Conservation (phyloP, 257 asterid species). For the Fraxinus excelsior region DNA sequence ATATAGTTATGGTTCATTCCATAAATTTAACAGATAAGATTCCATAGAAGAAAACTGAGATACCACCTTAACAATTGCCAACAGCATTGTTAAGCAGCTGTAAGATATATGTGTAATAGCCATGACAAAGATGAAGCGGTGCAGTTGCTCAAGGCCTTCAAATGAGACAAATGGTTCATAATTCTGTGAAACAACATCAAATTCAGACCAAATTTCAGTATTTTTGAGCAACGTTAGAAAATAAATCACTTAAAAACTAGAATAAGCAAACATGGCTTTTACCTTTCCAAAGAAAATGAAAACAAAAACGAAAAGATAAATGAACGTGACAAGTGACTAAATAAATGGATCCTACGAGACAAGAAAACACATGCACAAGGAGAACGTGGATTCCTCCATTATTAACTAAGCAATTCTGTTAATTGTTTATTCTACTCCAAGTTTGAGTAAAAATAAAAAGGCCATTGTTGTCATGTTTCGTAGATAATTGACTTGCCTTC, state of each 20-base stretch:
- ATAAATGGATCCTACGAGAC: constrained; percentile 7
- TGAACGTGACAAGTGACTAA: background rate
- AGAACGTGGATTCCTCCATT: background rate
- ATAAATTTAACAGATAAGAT: background rate
- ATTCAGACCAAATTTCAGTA: background rate
- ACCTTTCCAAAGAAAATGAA: background rate
- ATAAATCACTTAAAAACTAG: background rate
- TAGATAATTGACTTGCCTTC: constrained; percentile 52
- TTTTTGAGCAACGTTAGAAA: constrained; percentile 9
- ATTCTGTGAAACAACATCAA: constrained; percentile 48
- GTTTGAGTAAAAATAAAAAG: constrained; percentile 6
- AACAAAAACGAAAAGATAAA: background rate
- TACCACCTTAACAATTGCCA: constrained; percentile 87
- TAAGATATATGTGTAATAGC: constrained; percentile 90
- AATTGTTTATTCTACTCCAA: background rate
- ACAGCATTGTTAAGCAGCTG: constrained; percentile 97
- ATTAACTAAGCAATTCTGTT: constrained; percentile 1
- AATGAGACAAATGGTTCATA: constrained; percentile 90
- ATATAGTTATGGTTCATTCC: no score
- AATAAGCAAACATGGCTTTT: background rate
- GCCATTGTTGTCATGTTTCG: constrained; percentile 2
- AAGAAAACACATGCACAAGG: background rate
- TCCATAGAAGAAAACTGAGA: background rate
- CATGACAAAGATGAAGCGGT: constrained; percentile 97
- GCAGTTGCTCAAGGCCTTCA: constrained; percentile 99